These are phyloP conservation scores for Aristolochia contorta DNA, from an alignment of 164 flowering plant genomes.

Conservation along the genomic window DNA sequence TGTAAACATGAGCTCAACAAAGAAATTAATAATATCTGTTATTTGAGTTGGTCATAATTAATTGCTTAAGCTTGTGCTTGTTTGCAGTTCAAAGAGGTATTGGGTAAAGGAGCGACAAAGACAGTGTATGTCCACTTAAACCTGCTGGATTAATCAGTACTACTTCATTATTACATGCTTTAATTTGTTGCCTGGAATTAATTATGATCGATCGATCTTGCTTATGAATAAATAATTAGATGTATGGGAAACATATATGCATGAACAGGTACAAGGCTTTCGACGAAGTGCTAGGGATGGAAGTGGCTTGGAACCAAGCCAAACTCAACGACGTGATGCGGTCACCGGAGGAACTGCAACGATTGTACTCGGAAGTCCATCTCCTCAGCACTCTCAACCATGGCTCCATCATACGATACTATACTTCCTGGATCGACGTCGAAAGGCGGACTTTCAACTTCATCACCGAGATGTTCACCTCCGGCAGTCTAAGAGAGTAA, in stretches of 20 bases:
- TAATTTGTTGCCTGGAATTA: no score
- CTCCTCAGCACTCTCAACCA: slow-evolving; percentile 76
- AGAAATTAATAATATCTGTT: no score
- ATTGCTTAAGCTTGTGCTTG: no score
- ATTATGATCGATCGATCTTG: no score
- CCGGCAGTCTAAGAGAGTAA: slow-evolving; percentile 91
- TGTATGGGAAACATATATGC: not conserved
- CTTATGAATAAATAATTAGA: no score
- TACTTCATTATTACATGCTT: no score
- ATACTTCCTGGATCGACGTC: slow-evolving; percentile 64
- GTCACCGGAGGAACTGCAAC: slow-evolving; percentile 63
- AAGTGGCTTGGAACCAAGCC: slow-evolving; percentile 88
- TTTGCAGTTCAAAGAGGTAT: slow-evolving; percentile 55
- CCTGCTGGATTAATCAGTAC: no score
- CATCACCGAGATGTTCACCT: slow-evolving; percentile 92
- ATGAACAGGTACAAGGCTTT: slow-evolving; percentile 44
- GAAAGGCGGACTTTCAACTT: slow-evolving; percentile 67
- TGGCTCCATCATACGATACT: slow-evolving; percentile 51
- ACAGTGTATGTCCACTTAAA: slow-evolving; percentile 32
- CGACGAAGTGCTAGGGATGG: slow-evolving; percentile 73
- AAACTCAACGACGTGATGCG: slow-evolving; percentile 45
- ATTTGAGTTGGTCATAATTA: no score
- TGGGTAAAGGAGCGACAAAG: slow-evolving; percentile 89
- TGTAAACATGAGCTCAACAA: no score
- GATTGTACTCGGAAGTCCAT: slow-evolving; percentile 82